These are phyloP conservation scores for Flaveria trinervia DNA, from an alignment of 129 eudicot genomes.

Conservation along the genomic window DNA sequence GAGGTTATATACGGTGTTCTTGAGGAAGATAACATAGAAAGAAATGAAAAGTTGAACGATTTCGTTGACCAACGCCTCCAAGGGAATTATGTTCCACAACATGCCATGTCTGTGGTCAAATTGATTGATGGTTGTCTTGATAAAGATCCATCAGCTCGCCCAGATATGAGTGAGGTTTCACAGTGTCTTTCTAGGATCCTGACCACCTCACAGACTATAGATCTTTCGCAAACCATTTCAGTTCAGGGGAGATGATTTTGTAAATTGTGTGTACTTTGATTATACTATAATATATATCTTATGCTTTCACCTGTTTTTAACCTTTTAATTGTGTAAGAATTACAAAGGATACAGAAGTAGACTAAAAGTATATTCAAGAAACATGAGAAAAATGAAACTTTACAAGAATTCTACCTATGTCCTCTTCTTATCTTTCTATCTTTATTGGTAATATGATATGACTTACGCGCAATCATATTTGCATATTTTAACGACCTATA, in stretches of 20 bases:
- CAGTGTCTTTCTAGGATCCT: constrained; percentile 58
- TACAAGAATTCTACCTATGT: constrained; percentile 8
- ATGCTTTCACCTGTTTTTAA: background rate
- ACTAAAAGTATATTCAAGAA: constrained; percentile 20
- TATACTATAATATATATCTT: background rate
- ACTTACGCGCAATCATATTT: constrained; percentile 6
- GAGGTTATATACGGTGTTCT: constrained; percentile 49
- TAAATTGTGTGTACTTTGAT: constrained; percentile 6
- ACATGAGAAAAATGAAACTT: constrained; percentile 14
- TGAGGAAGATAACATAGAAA: constrained; percentile 37
- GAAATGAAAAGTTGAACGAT: constrained; percentile 32
- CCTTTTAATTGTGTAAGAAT: constrained; percentile 4
- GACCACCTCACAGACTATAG: constrained; percentile 47
- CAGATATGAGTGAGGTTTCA: constrained; percentile 67
- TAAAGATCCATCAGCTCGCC: constrained; percentile 67
- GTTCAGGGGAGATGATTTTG: constrained; percentile 35
- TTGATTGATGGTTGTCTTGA: constrained; percentile 58
- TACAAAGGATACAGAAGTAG: constrained; percentile 9
- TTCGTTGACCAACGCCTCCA: constrained; percentile 63
- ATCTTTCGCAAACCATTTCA: constrained; percentile 28
- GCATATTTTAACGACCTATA: constrained; percentile 52
- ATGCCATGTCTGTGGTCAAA: constrained; percentile 42
- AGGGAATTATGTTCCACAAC: constrained; percentile 61
- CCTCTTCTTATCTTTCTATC: background rate
- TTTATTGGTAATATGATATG: background rate